Conservation (phyloP, 2,329 filamentous ascomycete species). For the Helotiales sp. region DNA sequence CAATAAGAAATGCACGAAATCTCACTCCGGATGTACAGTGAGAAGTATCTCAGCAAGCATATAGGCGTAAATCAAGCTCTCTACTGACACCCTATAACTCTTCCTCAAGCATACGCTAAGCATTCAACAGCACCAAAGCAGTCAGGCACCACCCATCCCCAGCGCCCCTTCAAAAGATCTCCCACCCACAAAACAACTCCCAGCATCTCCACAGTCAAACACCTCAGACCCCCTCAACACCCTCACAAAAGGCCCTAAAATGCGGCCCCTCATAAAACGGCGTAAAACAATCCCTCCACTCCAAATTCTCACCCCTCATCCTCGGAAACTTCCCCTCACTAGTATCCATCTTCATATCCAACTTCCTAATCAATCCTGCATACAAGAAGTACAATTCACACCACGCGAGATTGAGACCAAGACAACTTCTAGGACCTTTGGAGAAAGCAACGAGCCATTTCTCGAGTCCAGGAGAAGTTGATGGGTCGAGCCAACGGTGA, state of each 20-base stretch:
- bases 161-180: no score
- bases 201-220: neutral
- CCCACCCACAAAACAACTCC: no score
- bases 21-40: no score
- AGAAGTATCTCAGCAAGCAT: no score
- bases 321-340: no score
- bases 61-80: no score
- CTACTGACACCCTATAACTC: no score
- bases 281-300: slow-evolving; percentile 33
- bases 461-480: slow-evolving; percentile 5
- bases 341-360: slow-evolving; percentile 32
- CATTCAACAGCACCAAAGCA: no score
- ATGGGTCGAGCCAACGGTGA: slow-evolving; percentile 24
- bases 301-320: slow-evolving; percentile 30
- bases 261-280: slow-evolving; percentile 24
- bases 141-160: no score
- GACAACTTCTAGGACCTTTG: slow-evolving; percentile 41
- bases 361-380: slow-evolving; percentile 35
- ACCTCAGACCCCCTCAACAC: neutral
- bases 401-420: slow-evolving; percentile 33
- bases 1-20: no score
- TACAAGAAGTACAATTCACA: slow-evolving; percentile 37
- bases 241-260: slow-evolving; percentile 25
- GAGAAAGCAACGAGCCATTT: slow-evolving; percentile 42
- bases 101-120: no score